Percentiles rank a stretch among this genome's conserved stretches.
Conservation (phyloP, 2,329 filamentous ascomycete species). For the Tolypocladium capitatum region DNA sequence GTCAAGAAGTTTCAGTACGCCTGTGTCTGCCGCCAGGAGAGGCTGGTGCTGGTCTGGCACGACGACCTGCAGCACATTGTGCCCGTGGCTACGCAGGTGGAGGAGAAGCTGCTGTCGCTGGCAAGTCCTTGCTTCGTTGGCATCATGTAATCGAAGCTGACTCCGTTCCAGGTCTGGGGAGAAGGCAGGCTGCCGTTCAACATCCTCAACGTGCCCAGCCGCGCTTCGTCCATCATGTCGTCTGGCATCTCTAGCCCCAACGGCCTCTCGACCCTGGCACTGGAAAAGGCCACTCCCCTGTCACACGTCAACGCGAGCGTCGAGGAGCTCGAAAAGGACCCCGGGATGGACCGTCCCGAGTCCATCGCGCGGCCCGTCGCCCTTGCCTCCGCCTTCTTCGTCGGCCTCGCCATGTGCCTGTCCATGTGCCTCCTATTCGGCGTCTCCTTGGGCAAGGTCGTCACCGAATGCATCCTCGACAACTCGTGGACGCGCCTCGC, state of each 20-base stretch:
- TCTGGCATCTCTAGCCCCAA: constrained; percentile 7
- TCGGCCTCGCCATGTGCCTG: constrained; percentile 23
- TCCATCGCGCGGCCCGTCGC: constrained; percentile 27
- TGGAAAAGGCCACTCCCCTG: constrained; percentile 7
- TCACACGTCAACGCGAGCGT: constrained; percentile 8
- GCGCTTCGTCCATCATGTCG: constrained; percentile 6
- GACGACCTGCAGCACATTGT: constrained; percentile 26
- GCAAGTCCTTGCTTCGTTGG: neutral
- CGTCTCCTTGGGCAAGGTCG: constrained; percentile 20
- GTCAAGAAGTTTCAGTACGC: constrained; percentile 29
- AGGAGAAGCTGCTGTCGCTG: constrained; percentile 18
- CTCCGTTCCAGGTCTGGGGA: constrained; percentile 13
- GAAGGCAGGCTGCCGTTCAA: constrained; percentile 5
- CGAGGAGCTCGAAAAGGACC: constrained; percentile 13
- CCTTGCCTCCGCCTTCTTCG: constrained; percentile 22
- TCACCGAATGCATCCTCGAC: constrained; percentile 25
- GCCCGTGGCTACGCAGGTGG: constrained; percentile 19
- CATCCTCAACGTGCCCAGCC: constrained; percentile 7
- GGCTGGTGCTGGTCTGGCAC: constrained; percentile 28
- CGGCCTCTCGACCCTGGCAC: constrained; percentile 6
- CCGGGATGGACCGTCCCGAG: constrained; percentile 15
- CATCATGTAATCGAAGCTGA: neutral
- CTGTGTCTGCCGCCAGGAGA: constrained; percentile 27
- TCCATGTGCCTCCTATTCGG: constrained; percentile 25
- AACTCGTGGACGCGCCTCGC: constrained; percentile 23